These are phyloP conservation scores for Fusarium denticulatum DNA, from an alignment of 2,329 filamentous ascomycete species.

Conservation along the genomic window DNA sequence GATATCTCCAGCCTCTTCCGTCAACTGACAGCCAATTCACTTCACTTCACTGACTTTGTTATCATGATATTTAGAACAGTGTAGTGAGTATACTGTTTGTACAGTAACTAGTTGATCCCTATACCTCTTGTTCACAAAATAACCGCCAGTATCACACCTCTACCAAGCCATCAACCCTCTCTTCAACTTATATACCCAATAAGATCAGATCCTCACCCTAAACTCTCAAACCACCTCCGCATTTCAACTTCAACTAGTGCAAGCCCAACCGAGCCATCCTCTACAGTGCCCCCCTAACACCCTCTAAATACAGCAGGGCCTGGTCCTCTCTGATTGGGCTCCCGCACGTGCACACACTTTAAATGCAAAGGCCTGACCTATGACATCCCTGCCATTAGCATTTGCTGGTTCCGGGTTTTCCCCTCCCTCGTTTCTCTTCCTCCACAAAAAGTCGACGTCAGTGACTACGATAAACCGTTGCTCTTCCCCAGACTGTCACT, in stretches of 20 bases:
- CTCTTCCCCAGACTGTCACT: slow-evolving; percentile 17
- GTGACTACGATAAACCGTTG: slow-evolving; percentile 13
- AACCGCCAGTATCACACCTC: slow-evolving; percentile 13
- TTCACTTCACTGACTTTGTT: neutral
- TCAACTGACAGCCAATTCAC: neutral
- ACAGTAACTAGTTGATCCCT: neutral
- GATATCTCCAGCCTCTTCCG: neutral
- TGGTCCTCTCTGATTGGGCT: neutral
- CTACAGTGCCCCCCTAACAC: neutral
- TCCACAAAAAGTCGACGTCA: slow-evolving; percentile 38
- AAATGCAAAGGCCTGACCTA: slow-evolving; percentile 42
- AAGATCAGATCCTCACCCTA: slow-evolving; percentile 10
- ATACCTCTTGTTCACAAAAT: slow-evolving; percentile 3
- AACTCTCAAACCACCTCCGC: slow-evolving; percentile 11
- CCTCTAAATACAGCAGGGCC: neutral
- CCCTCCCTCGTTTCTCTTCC: neutral
- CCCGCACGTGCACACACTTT: slow-evolving; percentile 20
- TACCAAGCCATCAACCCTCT: slow-evolving; percentile 10
- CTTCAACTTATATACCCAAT: slow-evolving; percentile 17
- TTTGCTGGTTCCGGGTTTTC: slow-evolving; percentile 6
- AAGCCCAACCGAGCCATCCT: slow-evolving; percentile 24
- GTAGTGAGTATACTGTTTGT: neutral
- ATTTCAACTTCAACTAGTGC: slow-evolving; percentile 8
- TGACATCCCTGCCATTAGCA: slow-evolving; percentile 50
- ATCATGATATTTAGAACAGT: neutral